Evolutionary conservation across 768 basidiomycete species (phyloP).

Genomic region (Plicaturopsis crispa): DNA sequence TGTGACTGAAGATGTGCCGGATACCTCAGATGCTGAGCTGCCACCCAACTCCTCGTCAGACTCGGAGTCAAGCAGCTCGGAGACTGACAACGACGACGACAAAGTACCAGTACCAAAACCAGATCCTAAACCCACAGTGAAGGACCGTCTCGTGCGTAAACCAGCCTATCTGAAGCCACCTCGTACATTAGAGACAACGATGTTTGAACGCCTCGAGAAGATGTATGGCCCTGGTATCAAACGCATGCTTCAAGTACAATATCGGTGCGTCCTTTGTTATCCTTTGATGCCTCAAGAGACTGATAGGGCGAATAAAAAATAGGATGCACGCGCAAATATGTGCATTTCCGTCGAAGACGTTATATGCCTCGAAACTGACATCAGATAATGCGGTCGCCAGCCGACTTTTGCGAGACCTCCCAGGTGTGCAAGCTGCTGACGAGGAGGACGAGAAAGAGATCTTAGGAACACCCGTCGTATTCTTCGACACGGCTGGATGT

Average conservation of each 20-base stretch:
- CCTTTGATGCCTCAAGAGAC: background rate
- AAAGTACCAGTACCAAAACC: background rate
- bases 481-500: slow-evolving; percentile 91
- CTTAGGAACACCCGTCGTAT: slow-evolving; percentile 74
- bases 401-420: slow-evolving; percentile 67
- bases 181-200: slow-evolving; percentile 73
- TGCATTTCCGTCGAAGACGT: slow-evolving; percentile 73
- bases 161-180: slow-evolving; percentile 41
- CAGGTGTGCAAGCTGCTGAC: slow-evolving; percentile 37
- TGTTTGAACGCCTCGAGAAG: slow-evolving; percentile 86
- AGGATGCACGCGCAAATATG: slow-evolving; percentile 90
- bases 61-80: too few relatives aligned
- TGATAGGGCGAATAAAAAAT: slow-evolving; percentile 1
- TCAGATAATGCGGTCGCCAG: slow-evolving; percentile 66
- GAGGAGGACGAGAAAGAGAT: slow-evolving; percentile 70
- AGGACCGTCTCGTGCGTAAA: background rate
- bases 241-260: slow-evolving; percentile 84
- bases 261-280: slow-evolving; percentile 45
- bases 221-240: slow-evolving; percentile 85
- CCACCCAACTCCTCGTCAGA: slow-evolving; percentile 13
- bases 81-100: slow-evolving; percentile 3
- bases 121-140: background rate
- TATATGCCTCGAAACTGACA: slow-evolving; percentile 66
- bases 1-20: slow-evolving; percentile 2
- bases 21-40: slow-evolving; percentile 2